Base-by-base conservation (phyloP, 306 rosid genomes). In the Aeschynomene evenia region DNA sequence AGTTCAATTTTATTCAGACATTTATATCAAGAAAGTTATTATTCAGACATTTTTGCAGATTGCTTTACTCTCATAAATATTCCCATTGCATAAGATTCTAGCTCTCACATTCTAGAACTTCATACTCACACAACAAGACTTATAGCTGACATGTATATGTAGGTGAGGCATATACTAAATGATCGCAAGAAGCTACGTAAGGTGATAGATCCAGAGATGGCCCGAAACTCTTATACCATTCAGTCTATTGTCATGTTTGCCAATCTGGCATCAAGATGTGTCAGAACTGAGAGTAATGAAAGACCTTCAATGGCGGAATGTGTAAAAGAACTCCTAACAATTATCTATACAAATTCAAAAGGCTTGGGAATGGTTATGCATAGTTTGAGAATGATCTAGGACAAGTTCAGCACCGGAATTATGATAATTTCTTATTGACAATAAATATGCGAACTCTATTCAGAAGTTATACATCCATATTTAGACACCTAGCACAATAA, bases 221-320 rank as follows among this genome's bases (percentile, higher is more conserved):
- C 80, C 66, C 87, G 92, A 83, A 88, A 84, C 59, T 81, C 97
- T 33, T 88, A 85, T 79, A 88, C 87, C 52, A 72, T 94, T 84
- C 97, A 85, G 73, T 90, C 98, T 49, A 74, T 87, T 67, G 78
- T 74, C 77, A 87, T 87, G 94, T 91, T 90, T 77, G 97, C 98
- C 33, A 94, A 91, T 70, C 79, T 94, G 59, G 98, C 97, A 75
- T 94, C 98, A 36, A 77, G 96, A 52, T 94, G 98, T 61, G 95
- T 91, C 46, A 87, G 98, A 51, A 54, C 71, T 4, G 95, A 91
- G 28, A 88, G 98, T 79, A 81, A 81, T 7, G 89, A 88, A 73
- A 85, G 98, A 63, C 98, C 98, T 43, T 75, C 96, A 50, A 83
- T 91, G 95, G 84, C 82, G 51, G 96, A 88, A 29, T 94, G 98